A percentile compares a stretch with the other conserved stretches of the same genome.
These are phyloP conservation scores for Anisogramma anomala DNA, from an alignment of 2,329 filamentous ascomycete genomes.

Conservation along the genomic window DNA sequence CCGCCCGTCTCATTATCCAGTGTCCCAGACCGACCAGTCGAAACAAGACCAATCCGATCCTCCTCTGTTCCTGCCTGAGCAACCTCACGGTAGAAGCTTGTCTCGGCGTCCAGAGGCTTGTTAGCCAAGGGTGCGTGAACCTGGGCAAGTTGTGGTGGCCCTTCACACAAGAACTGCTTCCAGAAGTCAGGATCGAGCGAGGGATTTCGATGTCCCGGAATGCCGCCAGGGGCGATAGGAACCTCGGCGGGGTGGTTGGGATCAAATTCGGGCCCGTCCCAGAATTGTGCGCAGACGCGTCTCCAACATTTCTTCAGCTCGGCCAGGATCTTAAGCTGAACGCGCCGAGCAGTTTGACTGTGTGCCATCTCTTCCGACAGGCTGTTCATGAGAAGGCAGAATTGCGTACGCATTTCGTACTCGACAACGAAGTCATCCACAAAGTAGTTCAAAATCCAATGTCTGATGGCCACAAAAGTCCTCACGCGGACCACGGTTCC, in stretches of 20 bases:
- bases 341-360: slow-evolving; percentile 34
- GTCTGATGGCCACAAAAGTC: slow-evolving; percentile 86
- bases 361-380: slow-evolving; percentile 45
- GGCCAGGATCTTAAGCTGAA: slow-evolving; percentile 70
- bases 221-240: slow-evolving; percentile 66
- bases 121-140: slow-evolving; percentile 23
- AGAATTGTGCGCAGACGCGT: slow-evolving; percentile 77
- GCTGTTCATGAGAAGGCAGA: slow-evolving; percentile 70
- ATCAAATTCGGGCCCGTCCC: slow-evolving; percentile 63
- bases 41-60: not conserved
- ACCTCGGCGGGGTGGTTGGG: slow-evolving; percentile 49
- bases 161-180: slow-evolving; percentile 31
- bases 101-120: slow-evolving; percentile 18
- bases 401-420: slow-evolving; percentile 59
- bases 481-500: slow-evolving; percentile 91
- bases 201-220: slow-evolving; percentile 48
- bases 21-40: slow-evolving; percentile 32
- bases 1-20: slow-evolving; percentile 27
- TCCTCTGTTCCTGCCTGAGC: slow-evolving; percentile 24
- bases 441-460: slow-evolving; percentile 98
- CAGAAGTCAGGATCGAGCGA: slow-evolving; percentile 43
- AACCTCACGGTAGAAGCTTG: slow-evolving; percentile 36
- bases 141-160: slow-evolving; percentile 34
- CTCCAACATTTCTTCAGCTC: slow-evolving; percentile 98
- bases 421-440: slow-evolving; percentile 82